These are phyloP conservation scores for Reutealis trisperma DNA, from an alignment of 345 rosid species.

Conservation along the genomic window DNA sequence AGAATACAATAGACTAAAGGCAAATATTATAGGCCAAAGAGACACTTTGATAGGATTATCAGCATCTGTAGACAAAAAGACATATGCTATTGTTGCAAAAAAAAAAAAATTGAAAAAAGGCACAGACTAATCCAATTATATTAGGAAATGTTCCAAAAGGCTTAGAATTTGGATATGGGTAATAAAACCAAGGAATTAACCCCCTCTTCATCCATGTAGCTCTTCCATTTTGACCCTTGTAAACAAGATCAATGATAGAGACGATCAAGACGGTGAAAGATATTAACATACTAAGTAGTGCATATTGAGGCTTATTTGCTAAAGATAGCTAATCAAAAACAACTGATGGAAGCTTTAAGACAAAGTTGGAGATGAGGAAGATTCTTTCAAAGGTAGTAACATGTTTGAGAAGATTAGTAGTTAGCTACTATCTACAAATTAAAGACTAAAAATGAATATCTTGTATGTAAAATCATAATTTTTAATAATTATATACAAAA, in stretches of 20 bases:
- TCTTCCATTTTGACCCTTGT: conserved; percentile 1
- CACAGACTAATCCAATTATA: neutral
- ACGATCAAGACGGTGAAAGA: conserved; percentile 6
- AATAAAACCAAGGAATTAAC: neutral
- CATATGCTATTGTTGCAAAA: conserved; percentile 1
- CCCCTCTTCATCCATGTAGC: neutral
- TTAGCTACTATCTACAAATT: too few relatives aligned
- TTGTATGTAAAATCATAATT: too few relatives aligned
- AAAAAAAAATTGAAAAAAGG: neutral
- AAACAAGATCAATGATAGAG: conserved; percentile 15
- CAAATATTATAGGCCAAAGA: neutral
- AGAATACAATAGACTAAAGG: neutral
- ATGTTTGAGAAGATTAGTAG: neutral
- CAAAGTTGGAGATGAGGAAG: conserved; percentile 6
- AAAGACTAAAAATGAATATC: too few relatives aligned
- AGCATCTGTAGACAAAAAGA: neutral
- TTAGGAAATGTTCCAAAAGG: conserved; percentile 2
- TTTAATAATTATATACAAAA: too few relatives aligned
- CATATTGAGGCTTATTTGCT: neutral
- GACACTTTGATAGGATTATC: neutral
- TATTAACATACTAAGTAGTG: conserved; percentile 17
- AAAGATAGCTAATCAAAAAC: conserved; percentile 24
- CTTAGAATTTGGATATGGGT: neutral
- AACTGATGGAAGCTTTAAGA: conserved; percentile 15
- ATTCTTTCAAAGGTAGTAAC: conserved; percentile 9